Evolutionary conservation across 2,329 filamentous ascomycete species (phyloP), one percentile per base, ranked within the genome.

Genomic region (Emydomyces testavorans): DNA sequence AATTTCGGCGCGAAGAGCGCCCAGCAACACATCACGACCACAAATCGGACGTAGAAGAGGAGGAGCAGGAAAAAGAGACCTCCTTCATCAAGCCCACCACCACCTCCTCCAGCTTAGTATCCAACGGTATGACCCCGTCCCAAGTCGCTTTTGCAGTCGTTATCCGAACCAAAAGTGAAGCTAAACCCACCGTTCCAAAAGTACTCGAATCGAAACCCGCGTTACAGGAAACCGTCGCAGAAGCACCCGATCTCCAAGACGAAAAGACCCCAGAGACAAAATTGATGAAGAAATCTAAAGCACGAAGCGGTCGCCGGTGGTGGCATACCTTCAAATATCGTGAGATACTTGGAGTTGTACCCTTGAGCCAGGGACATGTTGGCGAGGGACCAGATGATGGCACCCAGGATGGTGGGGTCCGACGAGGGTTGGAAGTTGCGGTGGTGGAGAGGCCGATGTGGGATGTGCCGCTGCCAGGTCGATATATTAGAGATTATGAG

Each of bases 281-380:
- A 2, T 18, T 24, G 31, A 46, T 23, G 2, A n/a, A 6, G 16
- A 15, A 57, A 20, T 7, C 29, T 38, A 20, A 48, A 49, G 21
- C 35, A 16, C 4, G 60, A 13, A 46, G 58, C 23, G 45, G 57
- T 39, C 60, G 66, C 44, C 57, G 61, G 18, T 65, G 65, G 69
- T 96, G 88, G 86, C 79, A 82, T 62, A 94, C 89, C 4, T 88
- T 84, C 73, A 93, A 94, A 66, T 98, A 96, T 67, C 77, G 89
- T 50, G 85, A 89, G n/a, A 88, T 98, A 57, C 72, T 98, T 52
- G 92, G 89, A 4, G 74, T 83, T 37, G 73, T 79, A 16, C 73
- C 77, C 15, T 65, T 83, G 26, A 47, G 55, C 16, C 52, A 56
- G 34, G 59, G 58, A 13, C 7, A 36, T 13, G 5, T 21, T 8